Base-by-base conservation (phyloP, 495 filamentous ascomycete genomes). In the Penicillium daleae region DNA sequence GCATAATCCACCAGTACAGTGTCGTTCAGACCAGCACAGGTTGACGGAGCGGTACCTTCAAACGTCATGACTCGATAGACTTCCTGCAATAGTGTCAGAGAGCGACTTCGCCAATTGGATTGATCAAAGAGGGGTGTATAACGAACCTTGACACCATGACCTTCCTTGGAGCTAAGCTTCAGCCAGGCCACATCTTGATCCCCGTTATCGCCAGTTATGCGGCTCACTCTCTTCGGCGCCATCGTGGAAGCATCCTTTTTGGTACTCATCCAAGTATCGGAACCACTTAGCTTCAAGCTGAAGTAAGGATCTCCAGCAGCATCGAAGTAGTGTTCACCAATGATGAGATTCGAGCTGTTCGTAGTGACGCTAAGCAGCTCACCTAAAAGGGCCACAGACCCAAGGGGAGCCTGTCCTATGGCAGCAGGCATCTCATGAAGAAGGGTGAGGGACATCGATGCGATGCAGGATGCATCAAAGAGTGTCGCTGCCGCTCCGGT, bases 241-340 rank as follows among this genome's bases (percentile, higher is more conserved):
- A 74, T 42, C 42, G 82, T 74, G 27, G 72, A 73, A n/a, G 70
- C 79, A 19, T 73, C 69, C 63, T 83, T 83, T 67, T 81, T 81
- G 12, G 67, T 71, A 21, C 49, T 66, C 1, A 83, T 59, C 59
- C 79, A 80, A 17, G 65, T 63, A 6, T 64, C 19, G 44, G 68
- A 65, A 8, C 80, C 82, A 56, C 75, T 77, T 6, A 78, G 64
- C 6, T 72, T 71, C 5, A 93, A 76, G 53, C 87, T 80, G 62
- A 92, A 91, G 21, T 80, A 82, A 0, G 90, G 88, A 3, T 75
- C 72, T 12, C 72, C 71, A 10, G 59, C 65, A 13, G 57, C 58
- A 56, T 84, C 79, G 76, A 93, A 93, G 76, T 82, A 89, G 74
- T 93, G 90, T 63, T 86, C 75, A 6, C 88, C 90, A 12, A 89